phyloP scores from a whole-genome alignment of 192 early-diverging fungal genomes.

The Rhizophagus sp. region DNA sequence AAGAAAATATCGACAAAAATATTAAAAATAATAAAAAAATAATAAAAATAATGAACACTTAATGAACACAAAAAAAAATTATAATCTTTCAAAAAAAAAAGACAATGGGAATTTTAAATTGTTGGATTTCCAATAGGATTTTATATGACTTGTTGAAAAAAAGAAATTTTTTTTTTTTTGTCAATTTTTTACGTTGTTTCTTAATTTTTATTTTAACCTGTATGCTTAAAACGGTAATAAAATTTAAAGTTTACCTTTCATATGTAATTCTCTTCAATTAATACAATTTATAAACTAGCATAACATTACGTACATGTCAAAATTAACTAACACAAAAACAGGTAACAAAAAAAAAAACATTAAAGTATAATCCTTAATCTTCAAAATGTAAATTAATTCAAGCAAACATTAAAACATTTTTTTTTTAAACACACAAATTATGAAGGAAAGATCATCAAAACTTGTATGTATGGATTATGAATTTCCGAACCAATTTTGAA shows the following conservation, averaged over 20 bases:
- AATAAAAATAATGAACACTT: too few species aligned
- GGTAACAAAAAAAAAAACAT: background rate
- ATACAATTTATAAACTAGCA: background rate
- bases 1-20: too few species aligned
- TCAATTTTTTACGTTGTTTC: too few species aligned
- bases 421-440: background rate
- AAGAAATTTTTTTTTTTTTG: too few species aligned
- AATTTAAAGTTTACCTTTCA: background rate
- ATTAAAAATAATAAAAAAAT: too few species aligned
- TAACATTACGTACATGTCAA: background rate
- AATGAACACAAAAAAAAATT: too few species aligned
- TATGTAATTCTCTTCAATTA: background rate
- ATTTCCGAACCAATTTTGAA: background rate
- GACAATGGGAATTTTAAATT: too few species aligned
- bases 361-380: background rate
- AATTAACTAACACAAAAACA: background rate
- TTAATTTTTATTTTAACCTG: background rate
- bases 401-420: background rate
- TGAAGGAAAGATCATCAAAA: background rate
- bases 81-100: too few species aligned
- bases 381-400: background rate
- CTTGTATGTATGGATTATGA: background rate
- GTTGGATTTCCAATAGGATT: too few species aligned
- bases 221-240: background rate
- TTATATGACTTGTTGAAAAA: too few species aligned